These are phyloP conservation scores for Sextonia rubra DNA, from an alignment of 164 flowering plant genomes.

Conservation along the genomic window DNA sequence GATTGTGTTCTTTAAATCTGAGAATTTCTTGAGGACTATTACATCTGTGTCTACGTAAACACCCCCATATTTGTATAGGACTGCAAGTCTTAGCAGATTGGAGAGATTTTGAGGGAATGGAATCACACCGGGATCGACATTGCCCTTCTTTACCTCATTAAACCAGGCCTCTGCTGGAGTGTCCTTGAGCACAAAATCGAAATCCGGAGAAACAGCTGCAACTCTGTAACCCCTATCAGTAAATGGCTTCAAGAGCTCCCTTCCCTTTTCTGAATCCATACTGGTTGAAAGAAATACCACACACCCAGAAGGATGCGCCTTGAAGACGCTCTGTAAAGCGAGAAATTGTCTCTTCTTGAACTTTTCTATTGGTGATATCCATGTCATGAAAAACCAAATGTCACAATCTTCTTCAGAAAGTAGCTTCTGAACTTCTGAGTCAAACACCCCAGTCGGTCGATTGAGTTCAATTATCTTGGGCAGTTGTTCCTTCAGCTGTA, in stretches of 20 bases:
- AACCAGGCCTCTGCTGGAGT: slow-evolving; percentile 68
- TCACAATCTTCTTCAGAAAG: slow-evolving; percentile 25
- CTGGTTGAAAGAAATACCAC: slow-evolving; percentile 61
- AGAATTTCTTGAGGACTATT: slow-evolving; percentile 56
- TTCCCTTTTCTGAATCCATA: slow-evolving; percentile 54
- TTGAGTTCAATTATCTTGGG: no score
- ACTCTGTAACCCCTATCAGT: slow-evolving; percentile 40
- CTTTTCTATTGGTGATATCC: slow-evolving; percentile 68
- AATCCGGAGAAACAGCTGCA: slow-evolving; percentile 63
- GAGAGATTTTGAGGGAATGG: slow-evolving; percentile 87
- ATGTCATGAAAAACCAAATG: slow-evolving; percentile 74
- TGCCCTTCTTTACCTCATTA: slow-evolving; percentile 39
- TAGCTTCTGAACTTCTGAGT: no score
- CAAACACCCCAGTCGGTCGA: no score
- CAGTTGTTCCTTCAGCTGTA: no score
- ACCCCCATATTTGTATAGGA: slow-evolving; percentile 80
- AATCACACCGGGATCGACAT: slow-evolving; percentile 63
- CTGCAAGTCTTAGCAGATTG: slow-evolving; percentile 68
- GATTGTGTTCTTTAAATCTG: slow-evolving; percentile 49
- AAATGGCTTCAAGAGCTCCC: slow-evolving; percentile 44
- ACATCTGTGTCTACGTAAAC: slow-evolving; percentile 80
- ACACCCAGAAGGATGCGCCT: slow-evolving; percentile 68
- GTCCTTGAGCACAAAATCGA: slow-evolving; percentile 41
- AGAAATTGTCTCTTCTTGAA: slow-evolving; percentile 55
- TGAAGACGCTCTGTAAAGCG: slow-evolving; percentile 62